Evolutionary conservation across 306 rosid genomes (phyloP).

Genomic region (Cercis canadensis): DNA sequence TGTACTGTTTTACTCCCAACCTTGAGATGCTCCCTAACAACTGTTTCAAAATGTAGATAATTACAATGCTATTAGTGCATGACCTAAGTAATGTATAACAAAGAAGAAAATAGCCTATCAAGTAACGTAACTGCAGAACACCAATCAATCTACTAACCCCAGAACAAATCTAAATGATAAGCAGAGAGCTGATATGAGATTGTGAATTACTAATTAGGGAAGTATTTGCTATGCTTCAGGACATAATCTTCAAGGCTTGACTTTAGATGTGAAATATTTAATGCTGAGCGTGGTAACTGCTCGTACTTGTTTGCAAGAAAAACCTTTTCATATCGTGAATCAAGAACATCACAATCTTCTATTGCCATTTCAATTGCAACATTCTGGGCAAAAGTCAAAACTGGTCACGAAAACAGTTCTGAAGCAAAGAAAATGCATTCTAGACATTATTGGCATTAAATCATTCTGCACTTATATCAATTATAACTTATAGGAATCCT

Average conservation of each 20-base stretch:
- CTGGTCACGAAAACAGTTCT: slow-evolving; percentile 29
- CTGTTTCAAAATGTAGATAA: slow-evolving; percentile 22
- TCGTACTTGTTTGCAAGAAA: slow-evolving; percentile 58
- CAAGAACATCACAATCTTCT: slow-evolving; percentile 56
- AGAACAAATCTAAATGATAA: no score
- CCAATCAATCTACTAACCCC: slow-evolving; percentile 30
- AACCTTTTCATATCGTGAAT: slow-evolving; percentile 56
- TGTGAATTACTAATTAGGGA: slow-evolving; percentile 44
- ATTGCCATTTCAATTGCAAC: slow-evolving; percentile 67
- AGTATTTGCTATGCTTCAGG: slow-evolving; percentile 69
- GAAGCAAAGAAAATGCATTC: no score
- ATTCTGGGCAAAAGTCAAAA: slow-evolving; percentile 57
- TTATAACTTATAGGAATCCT: no score
- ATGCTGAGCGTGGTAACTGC: slow-evolving; percentile 48
- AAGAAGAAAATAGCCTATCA: slow-evolving; percentile 17
- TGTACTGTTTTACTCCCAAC: slow-evolving; percentile 73
- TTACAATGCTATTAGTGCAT: slow-evolving; percentile 13
- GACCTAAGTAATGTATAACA: no score
- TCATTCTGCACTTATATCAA: no score
- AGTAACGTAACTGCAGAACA: slow-evolving; percentile 3
- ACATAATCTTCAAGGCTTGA: slow-evolving; percentile 80
- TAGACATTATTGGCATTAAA: no score
- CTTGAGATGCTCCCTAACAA: slow-evolving; percentile 73
- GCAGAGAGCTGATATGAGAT: slow-evolving; percentile 36
- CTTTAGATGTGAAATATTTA: slow-evolving; percentile 70